These are phyloP conservation scores for Aspergillus luchuensis DNA, from an alignment of 2,329 filamentous ascomycete species.

Conservation along the genomic window DNA sequence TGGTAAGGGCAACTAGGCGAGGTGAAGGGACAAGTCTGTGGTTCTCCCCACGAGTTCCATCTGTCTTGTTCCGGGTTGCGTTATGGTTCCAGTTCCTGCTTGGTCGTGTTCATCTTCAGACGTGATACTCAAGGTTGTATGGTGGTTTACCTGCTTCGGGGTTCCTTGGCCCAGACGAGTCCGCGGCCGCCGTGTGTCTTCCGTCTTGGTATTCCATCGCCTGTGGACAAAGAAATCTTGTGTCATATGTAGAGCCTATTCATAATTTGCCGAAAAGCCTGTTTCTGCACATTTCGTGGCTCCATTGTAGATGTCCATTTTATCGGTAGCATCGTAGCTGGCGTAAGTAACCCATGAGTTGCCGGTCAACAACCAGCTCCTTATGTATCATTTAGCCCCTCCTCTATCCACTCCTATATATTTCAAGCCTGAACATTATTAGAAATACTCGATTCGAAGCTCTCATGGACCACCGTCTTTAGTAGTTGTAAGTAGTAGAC, in stretches of 20 bases:
- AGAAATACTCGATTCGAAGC: no score
- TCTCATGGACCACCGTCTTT: no score
- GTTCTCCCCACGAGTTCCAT: background rate
- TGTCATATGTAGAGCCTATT: conserved; percentile 9
- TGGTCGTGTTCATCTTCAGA: conserved; percentile 13
- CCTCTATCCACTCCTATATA: no score
- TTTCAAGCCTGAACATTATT: no score
- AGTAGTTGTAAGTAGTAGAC: no score
- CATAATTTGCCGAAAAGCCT: background rate
- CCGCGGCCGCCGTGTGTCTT: background rate
- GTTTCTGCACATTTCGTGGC: no score
- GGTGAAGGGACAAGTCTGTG: background rate
- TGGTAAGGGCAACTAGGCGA: conserved; percentile 33
- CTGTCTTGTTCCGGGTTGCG: conserved; percentile 9
- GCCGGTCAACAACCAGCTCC: no score
- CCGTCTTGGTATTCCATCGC: background rate
- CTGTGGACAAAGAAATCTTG: conserved; percentile 13
- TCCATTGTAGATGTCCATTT: background rate
- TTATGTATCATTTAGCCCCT: no score
- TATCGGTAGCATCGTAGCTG: background rate
- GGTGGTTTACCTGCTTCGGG: conserved; percentile 13
- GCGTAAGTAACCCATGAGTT: background rate
- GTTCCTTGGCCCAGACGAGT: background rate
- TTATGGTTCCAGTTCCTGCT: conserved; percentile 13
- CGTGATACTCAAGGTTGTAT: conserved; percentile 9